Percentiles rank a stretch among this genome's conserved stretches.
Evolutionary conservation across 306 rosid genomes (phyloP).

Genomic region (Sesbania bispinosa): DNA sequence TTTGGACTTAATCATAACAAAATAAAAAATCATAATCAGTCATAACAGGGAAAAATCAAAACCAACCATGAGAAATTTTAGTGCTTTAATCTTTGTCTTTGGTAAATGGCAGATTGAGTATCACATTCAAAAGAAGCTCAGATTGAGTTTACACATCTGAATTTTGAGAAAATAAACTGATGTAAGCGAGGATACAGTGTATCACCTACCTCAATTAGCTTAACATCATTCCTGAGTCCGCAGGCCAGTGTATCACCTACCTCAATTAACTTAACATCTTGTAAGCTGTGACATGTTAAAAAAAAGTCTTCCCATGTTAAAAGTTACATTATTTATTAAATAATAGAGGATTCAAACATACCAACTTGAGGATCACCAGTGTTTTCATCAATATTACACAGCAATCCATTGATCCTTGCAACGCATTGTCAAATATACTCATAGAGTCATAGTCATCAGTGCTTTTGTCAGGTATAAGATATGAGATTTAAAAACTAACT

Average conservation of each 20-base stretch:
- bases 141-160: neutral
- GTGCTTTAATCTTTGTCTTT: too few relatives aligned
- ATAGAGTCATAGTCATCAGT: too few relatives aligned
- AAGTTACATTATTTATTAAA: neutral
- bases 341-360: conserved; percentile 23
- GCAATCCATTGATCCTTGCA: conserved; percentile 81
- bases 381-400: conserved; percentile 92
- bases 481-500: too few relatives aligned
- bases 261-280: conserved; percentile 11
- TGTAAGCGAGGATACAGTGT: neutral
- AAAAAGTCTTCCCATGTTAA: neutral
- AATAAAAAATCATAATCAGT: too few relatives aligned
- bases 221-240: conserved; percentile 79
- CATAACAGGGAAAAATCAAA: too few relatives aligned
- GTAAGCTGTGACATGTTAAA: neutral
- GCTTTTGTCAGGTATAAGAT: too few relatives aligned
- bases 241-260: conserved; percentile 73
- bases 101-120: too few relatives aligned
- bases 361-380: conserved; percentile 98
- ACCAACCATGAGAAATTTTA: too few relatives aligned
- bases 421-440: too few relatives aligned
- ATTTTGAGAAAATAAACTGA: neutral
- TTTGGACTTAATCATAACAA: too few relatives aligned
- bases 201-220: conserved; percentile 75
- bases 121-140: conserved; percentile 4